Evolutionary conservation across 768 basidiomycete species (phyloP).

Genomic region (Auriscalpium microsporum): DNA sequence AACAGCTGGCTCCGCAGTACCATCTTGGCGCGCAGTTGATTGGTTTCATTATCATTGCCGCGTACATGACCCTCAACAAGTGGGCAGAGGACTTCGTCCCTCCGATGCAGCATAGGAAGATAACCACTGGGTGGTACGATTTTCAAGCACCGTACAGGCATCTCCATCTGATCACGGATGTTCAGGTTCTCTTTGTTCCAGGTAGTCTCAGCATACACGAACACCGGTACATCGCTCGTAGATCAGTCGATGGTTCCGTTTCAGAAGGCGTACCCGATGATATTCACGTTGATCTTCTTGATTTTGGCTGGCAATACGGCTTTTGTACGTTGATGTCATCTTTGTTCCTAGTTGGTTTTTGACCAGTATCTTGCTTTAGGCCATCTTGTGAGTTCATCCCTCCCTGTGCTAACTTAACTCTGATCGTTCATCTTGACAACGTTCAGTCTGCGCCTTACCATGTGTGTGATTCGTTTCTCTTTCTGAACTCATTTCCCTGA

Average conservation of each 20-base stretch:
- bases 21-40: conserved; percentile 64
- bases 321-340: conserved; percentile 56
- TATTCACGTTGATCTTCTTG: conserved; percentile 58
- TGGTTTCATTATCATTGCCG: conserved; percentile 65
- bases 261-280: conserved; percentile 76
- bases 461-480: conserved; percentile 42
- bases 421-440: background rate
- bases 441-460: conserved; percentile 65
- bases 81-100: conserved; percentile 58
- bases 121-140: conserved; percentile 59
- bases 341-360: conserved; percentile 1
- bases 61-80: conserved; percentile 57
- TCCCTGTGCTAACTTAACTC: background rate
- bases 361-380: conserved; percentile 35
- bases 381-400: conserved; percentile 63
- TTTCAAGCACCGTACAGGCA: background rate
- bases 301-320: conserved; percentile 91
- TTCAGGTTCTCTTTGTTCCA: conserved; percentile 81
- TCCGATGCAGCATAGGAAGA: conserved; percentile 44
- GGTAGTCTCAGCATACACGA: conserved; percentile 79
- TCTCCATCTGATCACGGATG: background rate
- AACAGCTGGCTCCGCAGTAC: conserved; percentile 45
- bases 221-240: conserved; percentile 79
- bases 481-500: background rate
- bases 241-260: conserved; percentile 93